phyloP scores from a whole-genome alignment of 768 basidiomycete species.

The Termitomyces sp. region DNA sequence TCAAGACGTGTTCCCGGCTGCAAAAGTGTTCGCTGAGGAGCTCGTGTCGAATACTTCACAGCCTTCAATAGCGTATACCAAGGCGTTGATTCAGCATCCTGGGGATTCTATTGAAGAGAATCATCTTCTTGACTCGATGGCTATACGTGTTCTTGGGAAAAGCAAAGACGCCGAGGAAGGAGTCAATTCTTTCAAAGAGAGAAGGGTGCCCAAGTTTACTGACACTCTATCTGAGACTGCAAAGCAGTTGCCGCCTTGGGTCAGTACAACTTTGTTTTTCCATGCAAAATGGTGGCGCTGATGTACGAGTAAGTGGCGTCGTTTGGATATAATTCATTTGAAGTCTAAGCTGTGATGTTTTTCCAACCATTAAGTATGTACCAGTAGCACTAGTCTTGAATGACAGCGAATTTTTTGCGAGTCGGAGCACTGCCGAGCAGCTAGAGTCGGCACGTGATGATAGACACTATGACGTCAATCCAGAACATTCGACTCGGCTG shows the following conservation, averaged over 20 bases:
- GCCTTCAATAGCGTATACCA: constrained; percentile 47
- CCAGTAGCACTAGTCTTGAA: background rate
- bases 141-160: constrained; percentile 35
- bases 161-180: constrained; percentile 46
- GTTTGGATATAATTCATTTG: constrained; percentile 11
- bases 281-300: background rate
- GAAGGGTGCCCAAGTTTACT: constrained; percentile 38
- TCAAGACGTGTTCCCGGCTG: constrained; percentile 50
- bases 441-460: background rate
- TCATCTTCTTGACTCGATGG: constrained; percentile 50
- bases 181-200: constrained; percentile 44
- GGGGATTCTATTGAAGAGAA: constrained; percentile 50
- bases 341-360: constrained; percentile 12
- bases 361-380: background rate
- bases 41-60: constrained; percentile 49
- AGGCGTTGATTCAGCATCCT: constrained; percentile 49
- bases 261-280: constrained; percentile 20
- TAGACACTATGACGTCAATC: constrained; percentile 5
- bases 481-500: constrained; percentile 4
- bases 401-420: no score
- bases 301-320: constrained; percentile 10
- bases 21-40: constrained; percentile 48
- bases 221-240: constrained; percentile 39
- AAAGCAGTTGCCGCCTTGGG: constrained; percentile 51
- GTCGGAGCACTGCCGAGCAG: no score